phyloP scores from a whole-genome alignment of 177 flowering plant species.

The Tripterygium wilfordii region DNA sequence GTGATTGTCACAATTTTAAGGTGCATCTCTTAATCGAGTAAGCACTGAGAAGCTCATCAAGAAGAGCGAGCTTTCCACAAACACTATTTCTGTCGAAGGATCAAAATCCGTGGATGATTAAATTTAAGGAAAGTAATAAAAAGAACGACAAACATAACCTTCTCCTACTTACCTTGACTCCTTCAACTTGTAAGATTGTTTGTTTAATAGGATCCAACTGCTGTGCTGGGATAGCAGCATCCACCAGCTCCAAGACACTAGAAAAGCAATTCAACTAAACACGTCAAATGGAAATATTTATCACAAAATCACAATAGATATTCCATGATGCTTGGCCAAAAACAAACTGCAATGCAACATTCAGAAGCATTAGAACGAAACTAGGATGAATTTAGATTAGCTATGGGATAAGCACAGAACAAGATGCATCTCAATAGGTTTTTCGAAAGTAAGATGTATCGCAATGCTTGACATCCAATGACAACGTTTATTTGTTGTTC shows the following conservation, averaged over 20 bases:
- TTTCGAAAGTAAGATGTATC: too few relatives aligned
- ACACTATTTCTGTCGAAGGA: neutral
- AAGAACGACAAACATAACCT: neutral
- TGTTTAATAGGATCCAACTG: slow-evolving; percentile 51
- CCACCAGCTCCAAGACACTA: slow-evolving; percentile 93
- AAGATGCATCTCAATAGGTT: too few relatives aligned
- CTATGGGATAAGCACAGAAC: too few relatives aligned
- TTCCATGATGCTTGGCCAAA: neutral
- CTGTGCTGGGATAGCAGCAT: slow-evolving; percentile 76
- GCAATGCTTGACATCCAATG: too few relatives aligned
- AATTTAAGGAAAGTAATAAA: neutral
- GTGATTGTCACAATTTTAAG: too few relatives aligned
- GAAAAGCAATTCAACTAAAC: neutral
- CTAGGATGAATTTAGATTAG: too few relatives aligned
- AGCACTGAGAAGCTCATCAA: too few relatives aligned
- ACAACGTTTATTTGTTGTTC: too few relatives aligned
- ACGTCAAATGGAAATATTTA: neutral
- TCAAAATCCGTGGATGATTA: neutral
- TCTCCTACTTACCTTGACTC: slow-evolving; percentile 55
- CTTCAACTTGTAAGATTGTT: slow-evolving; percentile 71
- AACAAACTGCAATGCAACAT: too few relatives aligned
- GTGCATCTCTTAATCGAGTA: too few relatives aligned
- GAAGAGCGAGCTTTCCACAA: neutral
- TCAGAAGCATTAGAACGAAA: too few relatives aligned
- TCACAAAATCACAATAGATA: too few relatives aligned